Percentiles rank a stretch among this genome's conserved stretches.
Evolutionary conservation across 2,329 filamentous ascomycete species (phyloP).

Genomic region (Fonsecaea monophora): DNA sequence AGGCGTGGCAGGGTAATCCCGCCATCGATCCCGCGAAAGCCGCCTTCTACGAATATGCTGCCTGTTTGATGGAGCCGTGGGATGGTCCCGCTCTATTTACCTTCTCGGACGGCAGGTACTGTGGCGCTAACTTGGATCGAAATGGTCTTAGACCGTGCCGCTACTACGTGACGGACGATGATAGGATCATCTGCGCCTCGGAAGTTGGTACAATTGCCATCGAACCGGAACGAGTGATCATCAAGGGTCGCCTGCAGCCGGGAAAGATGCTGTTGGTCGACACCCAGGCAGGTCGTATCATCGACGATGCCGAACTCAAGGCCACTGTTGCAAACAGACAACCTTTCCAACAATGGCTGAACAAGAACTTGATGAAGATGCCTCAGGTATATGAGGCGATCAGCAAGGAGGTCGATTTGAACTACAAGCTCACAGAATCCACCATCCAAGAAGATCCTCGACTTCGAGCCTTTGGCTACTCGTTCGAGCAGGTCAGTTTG

Average conservation of each 20-base stretch:
- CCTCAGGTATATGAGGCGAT: conserved; percentile 74
- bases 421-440: conserved; percentile 69
- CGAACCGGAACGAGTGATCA: conserved; percentile 85
- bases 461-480: conserved; percentile 88
- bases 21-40: conserved; percentile 94
- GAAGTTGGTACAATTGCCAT: conserved; percentile 93
- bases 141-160: conserved; percentile 94
- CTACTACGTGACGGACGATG: conserved; percentile 96
- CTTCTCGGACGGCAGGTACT: conserved; percentile 95
- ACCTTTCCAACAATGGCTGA: conserved; percentile 87
- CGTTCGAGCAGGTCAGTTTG: conserved; percentile 91
- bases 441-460: conserved; percentile 83
- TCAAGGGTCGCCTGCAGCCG: conserved; percentile 92
- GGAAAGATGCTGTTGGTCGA: conserved; percentile 97
- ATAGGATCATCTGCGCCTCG: conserved; percentile 95
- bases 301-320: conserved; percentile 93
- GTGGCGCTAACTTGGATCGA: conserved; percentile 93
- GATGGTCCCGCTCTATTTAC: conserved; percentile 96
- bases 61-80: conserved; percentile 99
- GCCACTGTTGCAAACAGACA: conserved; percentile 82
- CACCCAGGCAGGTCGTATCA: conserved; percentile 87
- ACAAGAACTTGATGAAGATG: conserved; percentile 82
- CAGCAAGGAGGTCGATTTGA: conserved; percentile 63
- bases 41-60: conserved; percentile 98
- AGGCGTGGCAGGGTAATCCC: conserved; percentile 94